Base-by-base conservation (phyloP, 306 rosid species). In the Prunus campanulata region DNA sequence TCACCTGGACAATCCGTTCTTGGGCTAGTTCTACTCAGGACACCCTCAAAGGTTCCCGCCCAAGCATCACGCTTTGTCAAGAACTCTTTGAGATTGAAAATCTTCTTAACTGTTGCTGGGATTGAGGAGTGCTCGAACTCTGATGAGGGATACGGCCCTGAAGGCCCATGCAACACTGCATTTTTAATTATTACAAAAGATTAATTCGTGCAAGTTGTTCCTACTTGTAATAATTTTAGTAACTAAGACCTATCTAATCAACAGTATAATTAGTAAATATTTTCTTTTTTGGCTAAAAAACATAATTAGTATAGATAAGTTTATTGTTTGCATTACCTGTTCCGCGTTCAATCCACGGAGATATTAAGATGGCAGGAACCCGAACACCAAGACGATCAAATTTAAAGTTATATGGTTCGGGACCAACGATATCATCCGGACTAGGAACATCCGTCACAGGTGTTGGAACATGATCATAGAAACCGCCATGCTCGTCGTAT, bases 401-500 rank as follows among this genome's bases (percentile, higher is more conserved):
- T 30, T 76, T 47, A 27, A 91, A 91, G 35, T 86, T 68, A 52
- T 32, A 85, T 0, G 97, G 94, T 1, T 79, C 81, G 2, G 2
- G 87, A 27, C 97, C 92, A 0, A 66, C 71, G 4, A 86, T 51
- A 42, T 16, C 92, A 51, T 91, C 97, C 0, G 97, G 97, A 49
- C 82, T 87, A 6, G 97, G 97, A 11, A 91, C 90, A 11, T 88
- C 92, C 0, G 27, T 48, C 2, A 77, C 75, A 0, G 96, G 96
- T 0, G 93, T 89, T 0, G 97, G 90, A 29, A 91, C 93, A 27
- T 91, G 97, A 46, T 91, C 97, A 29, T 79, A 91, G 49, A 91
- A 91, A 0, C 97, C 98, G 0, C 98, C 98, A 2, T 93, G 98
- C 65, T 93, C 95, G 16, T 93, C 98, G 24, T 93, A 93, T 5